These are phyloP conservation scores for Diaporthe humulicola DNA, from an alignment of 2,329 filamentous ascomycete species.

Conservation along the genomic window DNA sequence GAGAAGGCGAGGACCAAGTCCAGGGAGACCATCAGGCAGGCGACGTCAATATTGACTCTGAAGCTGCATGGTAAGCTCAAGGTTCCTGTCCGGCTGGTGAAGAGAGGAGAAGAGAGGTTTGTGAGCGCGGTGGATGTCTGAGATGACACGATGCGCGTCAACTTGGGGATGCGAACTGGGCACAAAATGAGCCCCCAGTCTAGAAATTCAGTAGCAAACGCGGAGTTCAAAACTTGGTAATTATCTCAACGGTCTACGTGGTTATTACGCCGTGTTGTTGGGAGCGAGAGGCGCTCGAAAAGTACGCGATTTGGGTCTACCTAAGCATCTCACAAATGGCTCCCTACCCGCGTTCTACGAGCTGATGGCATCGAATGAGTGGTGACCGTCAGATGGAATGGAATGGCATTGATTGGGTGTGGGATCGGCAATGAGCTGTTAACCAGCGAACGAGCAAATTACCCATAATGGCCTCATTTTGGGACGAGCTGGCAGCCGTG, in stretches of 20 bases:
- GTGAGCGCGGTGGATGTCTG: conserved; percentile 53
- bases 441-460: background rate
- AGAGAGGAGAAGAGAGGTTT: conserved; percentile 79
- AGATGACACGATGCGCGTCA: background rate
- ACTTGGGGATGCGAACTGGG: background rate
- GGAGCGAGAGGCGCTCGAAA: too few relatives aligned
- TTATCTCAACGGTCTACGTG: background rate
- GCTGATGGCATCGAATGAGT: background rate
- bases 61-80: conserved; percentile 72
- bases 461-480: conserved; percentile 7
- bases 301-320: background rate
- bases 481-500: background rate
- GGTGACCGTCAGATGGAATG: background rate
- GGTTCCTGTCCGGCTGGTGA: conserved; percentile 77
- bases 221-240: too few relatives aligned
- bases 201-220: too few relatives aligned
- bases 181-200: background rate
- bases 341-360: background rate
- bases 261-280: background rate
- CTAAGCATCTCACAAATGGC: background rate
- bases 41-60: conserved; percentile 77
- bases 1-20: conserved; percentile 69
- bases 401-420: too few relatives aligned
- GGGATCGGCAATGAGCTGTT: background rate
- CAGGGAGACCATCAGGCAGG: conserved; percentile 64